phyloP scores from a whole-genome alignment of 305 asterid species.

The Solanum hybrid region DNA sequence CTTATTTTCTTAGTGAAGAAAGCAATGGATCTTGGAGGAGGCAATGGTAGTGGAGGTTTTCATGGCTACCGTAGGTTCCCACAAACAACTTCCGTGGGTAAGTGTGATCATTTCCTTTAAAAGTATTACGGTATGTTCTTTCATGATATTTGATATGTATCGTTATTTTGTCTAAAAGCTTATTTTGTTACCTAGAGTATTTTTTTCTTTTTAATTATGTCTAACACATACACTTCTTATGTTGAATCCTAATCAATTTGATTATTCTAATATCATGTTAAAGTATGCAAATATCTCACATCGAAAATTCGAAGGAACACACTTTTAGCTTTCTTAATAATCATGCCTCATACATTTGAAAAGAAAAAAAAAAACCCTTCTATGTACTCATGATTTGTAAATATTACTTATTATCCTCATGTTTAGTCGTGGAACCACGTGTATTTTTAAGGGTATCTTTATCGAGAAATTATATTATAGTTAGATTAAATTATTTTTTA shows the following conservation, averaged over 20 bases:
- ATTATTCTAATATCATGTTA: background rate
- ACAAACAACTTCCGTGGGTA: conserved; percentile 6
- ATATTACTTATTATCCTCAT: background rate
- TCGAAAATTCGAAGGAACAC: no score
- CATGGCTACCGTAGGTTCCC: conserved; percentile 19
- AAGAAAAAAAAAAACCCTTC: background rate
- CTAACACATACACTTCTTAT: background rate
- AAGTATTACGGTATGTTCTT: background rate
- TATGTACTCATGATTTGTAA: background rate
- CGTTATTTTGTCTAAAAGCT: background rate
- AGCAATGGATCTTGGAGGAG: conserved; percentile 5
- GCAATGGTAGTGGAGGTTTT: conserved; percentile 12
- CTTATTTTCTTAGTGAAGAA: background rate
- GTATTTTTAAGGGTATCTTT: background rate
- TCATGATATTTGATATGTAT: no score
- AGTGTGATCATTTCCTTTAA: background rate
- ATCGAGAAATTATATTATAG: background rate
- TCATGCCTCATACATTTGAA: background rate
- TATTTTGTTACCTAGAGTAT: background rate
- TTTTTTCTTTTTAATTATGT: background rate
- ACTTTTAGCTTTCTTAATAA: background rate
- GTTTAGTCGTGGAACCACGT: background rate
- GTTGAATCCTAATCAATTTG: background rate
- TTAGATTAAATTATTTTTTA: no score
- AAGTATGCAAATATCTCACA: background rate